phyloP scores from a whole-genome alignment of 2,329 filamentous ascomycete genomes.

The Plenodomus lindquistii region DNA sequence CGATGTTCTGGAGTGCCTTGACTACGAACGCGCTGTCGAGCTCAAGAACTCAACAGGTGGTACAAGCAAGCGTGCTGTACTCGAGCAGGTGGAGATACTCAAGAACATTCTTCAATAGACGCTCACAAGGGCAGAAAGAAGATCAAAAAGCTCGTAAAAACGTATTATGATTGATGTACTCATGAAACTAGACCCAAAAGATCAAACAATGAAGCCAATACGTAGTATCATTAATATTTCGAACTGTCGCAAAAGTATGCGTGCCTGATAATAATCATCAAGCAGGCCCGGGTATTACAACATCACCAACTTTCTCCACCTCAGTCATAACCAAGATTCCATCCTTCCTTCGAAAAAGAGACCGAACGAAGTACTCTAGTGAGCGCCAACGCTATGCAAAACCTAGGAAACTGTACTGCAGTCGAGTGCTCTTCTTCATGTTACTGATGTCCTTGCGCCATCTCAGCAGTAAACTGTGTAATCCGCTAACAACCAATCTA shows the following conservation, averaged over 20 bases:
- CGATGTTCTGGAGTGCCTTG: slow-evolving; percentile 71
- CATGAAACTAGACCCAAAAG: not conserved
- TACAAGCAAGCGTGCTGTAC: slow-evolving; percentile 70
- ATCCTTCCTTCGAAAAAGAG: not conserved
- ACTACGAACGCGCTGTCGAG: slow-evolving; percentile 85
- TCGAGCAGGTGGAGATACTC: slow-evolving; percentile 64
- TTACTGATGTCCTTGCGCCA: too few species aligned
- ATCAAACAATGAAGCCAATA: not conserved
- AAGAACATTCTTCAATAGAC: slow-evolving; percentile 44
- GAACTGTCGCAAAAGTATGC: not conserved
- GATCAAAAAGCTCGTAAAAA: not conserved
- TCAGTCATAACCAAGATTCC: not conserved
- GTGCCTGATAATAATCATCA: not conserved
- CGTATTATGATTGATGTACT: not conserved
- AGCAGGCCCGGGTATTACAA: not conserved
- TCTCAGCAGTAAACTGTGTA: too few species aligned
- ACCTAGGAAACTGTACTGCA: too few species aligned
- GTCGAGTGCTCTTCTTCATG: too few species aligned
- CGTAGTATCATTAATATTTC: not conserved
- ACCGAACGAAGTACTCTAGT: too few species aligned
- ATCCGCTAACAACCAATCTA: not conserved
- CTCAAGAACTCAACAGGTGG: slow-evolving; percentile 75
- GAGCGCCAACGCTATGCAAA: too few species aligned
- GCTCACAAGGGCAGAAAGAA: not conserved
- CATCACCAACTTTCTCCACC: not conserved